A percentile compares a stretch with the other conserved stretches of the same genome.
These are phyloP conservation scores for Microcos paniculata DNA, from an alignment of 345 rosid genomes.

Conservation along the genomic window DNA sequence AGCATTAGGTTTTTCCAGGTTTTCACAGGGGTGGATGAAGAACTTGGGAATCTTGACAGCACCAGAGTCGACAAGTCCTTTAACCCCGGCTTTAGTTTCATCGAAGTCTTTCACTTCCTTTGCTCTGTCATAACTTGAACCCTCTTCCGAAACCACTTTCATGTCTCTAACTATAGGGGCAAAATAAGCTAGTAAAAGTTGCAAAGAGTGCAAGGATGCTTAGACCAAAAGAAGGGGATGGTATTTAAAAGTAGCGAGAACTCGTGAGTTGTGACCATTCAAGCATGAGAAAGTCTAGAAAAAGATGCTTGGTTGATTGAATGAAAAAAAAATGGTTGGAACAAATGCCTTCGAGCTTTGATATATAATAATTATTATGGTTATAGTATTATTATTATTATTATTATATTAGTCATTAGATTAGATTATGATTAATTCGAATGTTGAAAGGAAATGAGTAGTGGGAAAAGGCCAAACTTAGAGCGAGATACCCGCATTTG, in stretches of 20 bases:
- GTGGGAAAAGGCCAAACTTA: not conserved
- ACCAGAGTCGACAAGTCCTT: conserved; percentile 46
- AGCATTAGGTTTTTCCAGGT: not conserved
- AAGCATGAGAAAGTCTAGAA: not conserved
- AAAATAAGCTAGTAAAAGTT: not conserved
- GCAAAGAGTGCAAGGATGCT: not conserved
- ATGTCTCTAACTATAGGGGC: not conserved
- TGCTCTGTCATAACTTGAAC: conserved; percentile 15
- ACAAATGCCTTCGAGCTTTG: conserved; percentile 6
- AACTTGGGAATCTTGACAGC: conserved; percentile 37
- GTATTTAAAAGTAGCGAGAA: not conserved
- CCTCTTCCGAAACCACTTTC: conserved; percentile 11
- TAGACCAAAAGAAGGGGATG: not conserved
- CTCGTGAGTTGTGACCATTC: not conserved
- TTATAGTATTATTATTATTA: too few species aligned
- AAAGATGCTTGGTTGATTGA: conserved; percentile 15
- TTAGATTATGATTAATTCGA: not conserved
- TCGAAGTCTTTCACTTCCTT: conserved; percentile 29
- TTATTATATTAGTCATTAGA: too few species aligned
- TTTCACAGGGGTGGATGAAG: conserved; percentile 35
- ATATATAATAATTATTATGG: not conserved
- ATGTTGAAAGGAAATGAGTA: not conserved
- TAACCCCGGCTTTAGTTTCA: conserved; percentile 31
- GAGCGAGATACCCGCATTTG: conserved; percentile 11
- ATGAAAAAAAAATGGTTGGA: not conserved